These are phyloP conservation scores for Pyricularia sp. DNA, from an alignment of 2,329 filamentous ascomycete genomes.

Conservation along the genomic window DNA sequence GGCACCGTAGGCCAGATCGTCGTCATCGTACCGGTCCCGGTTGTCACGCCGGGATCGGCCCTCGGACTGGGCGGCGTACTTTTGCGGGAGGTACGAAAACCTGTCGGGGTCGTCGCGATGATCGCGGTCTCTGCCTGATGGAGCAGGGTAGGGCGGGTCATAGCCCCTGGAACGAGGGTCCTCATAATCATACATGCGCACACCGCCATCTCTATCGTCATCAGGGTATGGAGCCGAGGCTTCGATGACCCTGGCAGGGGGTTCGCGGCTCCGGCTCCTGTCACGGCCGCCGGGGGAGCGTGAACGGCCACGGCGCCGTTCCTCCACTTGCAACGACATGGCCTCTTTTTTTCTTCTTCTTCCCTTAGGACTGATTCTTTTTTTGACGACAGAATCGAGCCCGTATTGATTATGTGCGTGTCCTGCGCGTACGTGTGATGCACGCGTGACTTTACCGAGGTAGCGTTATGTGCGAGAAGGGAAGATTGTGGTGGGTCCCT, in stretches of 20 bases:
- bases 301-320: constrained; percentile 34
- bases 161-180: constrained; percentile 4
- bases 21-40: constrained; percentile 4
- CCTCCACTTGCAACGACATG: constrained; percentile 44
- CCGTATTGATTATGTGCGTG: background rate
- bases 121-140: constrained; percentile 18
- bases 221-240: constrained; percentile 32
- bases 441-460: background rate
- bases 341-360: constrained; percentile 5
- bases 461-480: background rate
- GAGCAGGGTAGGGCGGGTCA: constrained; percentile 25
- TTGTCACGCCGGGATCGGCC: background rate
- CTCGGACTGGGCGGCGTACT: constrained; percentile 25
- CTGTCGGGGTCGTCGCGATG: constrained; percentile 20
- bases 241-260: constrained; percentile 23
- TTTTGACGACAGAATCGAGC: background rate
- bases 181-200: constrained; percentile 22
- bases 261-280: constrained; percentile 25
- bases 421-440: background rate
- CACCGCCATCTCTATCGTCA: constrained; percentile 20
- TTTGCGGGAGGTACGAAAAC: constrained; percentile 36
- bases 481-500: background rate
- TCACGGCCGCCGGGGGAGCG: constrained; percentile 29
- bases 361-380: background rate
- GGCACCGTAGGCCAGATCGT: constrained; percentile 8